Percentiles rank a stretch among this genome's conserved stretches.
These are phyloP conservation scores for Phyllachora maydis DNA, from an alignment of 2,329 filamentous ascomycete genomes.

Conservation along the genomic window DNA sequence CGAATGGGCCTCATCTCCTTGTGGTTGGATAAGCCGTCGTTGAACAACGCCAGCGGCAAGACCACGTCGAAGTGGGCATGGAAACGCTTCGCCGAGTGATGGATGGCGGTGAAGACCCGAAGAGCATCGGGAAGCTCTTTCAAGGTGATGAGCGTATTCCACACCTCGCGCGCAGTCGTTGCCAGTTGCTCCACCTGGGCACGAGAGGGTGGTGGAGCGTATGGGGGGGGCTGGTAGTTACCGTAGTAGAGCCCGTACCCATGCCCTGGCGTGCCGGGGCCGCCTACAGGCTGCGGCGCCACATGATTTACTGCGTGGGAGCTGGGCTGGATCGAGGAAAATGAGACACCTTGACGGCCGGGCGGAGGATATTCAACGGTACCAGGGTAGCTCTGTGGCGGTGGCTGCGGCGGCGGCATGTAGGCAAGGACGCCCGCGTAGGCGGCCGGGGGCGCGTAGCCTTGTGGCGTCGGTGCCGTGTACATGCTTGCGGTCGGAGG, in stretches of 20 bases:
- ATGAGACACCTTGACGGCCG: slow-evolving; percentile 3
- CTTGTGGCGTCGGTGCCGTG: no score
- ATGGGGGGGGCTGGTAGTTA: slow-evolving; percentile 17
- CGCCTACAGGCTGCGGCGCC: slow-evolving; percentile 4
- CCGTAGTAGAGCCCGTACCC: slow-evolving; percentile 4
- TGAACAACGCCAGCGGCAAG: slow-evolving; percentile 35
- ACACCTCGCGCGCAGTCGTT: slow-evolving; percentile 35
- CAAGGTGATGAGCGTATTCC: slow-evolving; percentile 37
- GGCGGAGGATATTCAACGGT: slow-evolving; percentile 2
- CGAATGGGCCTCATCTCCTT: slow-evolving; percentile 34
- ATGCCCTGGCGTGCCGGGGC: slow-evolving; percentile 4
- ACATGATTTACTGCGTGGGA: no score
- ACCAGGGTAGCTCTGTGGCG: slow-evolving; percentile 3
- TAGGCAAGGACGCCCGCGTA: slow-evolving; percentile 12
- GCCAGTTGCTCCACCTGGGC: slow-evolving; percentile 29
- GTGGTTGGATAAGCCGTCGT: slow-evolving; percentile 32
- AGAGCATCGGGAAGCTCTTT: slow-evolving; percentile 40
- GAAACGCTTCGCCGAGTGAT: slow-evolving; percentile 39
- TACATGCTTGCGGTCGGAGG: no score
- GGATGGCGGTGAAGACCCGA: slow-evolving; percentile 40
- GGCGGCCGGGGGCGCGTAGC: slow-evolving; percentile 13
- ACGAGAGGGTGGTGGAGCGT: no score
- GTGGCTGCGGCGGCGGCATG: slow-evolving; percentile 3
- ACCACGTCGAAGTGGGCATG: slow-evolving; percentile 32
- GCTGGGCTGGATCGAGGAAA: no score